A percentile compares a stretch with the other conserved stretches of the same genome.
Evolutionary conservation across 2,329 filamentous ascomycete species (phyloP).

Genomic region (Mollisia scopiformis): DNA sequence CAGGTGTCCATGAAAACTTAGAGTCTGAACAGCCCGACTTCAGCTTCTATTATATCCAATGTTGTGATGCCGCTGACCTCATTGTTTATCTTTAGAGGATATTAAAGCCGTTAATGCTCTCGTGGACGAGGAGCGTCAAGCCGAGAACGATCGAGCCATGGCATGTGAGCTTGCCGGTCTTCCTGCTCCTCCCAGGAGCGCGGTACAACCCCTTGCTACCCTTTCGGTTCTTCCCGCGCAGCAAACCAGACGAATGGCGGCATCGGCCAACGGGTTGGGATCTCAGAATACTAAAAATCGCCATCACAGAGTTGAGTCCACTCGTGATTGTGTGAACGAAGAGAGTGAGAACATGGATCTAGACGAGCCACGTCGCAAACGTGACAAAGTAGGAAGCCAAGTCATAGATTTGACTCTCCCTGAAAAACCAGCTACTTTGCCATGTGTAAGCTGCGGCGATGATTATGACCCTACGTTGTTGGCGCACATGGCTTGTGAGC

Average conservation of each 20-base stretch:
- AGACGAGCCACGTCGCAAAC: not conserved
- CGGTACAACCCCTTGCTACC: not conserved
- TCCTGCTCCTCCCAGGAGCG: not conserved
- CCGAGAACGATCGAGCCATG: not conserved
- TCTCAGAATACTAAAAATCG: too few species aligned
- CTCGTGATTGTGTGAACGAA: too few species aligned
- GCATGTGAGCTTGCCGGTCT: conserved; percentile 3
- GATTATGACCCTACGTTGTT: not conserved
- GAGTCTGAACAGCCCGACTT: too few species aligned
- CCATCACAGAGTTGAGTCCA: too few species aligned
- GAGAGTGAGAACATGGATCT: not conserved
- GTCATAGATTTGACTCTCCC: too few species aligned
- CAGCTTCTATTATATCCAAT: too few species aligned
- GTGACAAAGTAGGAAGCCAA: too few species aligned
- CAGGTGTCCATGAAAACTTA: too few species aligned
- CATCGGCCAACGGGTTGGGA: too few species aligned
- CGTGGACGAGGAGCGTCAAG: not conserved
- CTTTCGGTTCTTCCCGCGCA: not conserved
- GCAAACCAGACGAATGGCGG: not conserved
- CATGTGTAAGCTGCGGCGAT: not conserved
- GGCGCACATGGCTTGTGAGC: not conserved
- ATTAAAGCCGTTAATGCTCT: not conserved
- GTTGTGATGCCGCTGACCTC: not conserved
- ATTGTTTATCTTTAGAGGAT: not conserved
- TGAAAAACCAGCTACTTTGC: not conserved